phyloP scores from a whole-genome alignment of 192 early-diverging fungal species.

The Umbelopsis sp. region DNA sequence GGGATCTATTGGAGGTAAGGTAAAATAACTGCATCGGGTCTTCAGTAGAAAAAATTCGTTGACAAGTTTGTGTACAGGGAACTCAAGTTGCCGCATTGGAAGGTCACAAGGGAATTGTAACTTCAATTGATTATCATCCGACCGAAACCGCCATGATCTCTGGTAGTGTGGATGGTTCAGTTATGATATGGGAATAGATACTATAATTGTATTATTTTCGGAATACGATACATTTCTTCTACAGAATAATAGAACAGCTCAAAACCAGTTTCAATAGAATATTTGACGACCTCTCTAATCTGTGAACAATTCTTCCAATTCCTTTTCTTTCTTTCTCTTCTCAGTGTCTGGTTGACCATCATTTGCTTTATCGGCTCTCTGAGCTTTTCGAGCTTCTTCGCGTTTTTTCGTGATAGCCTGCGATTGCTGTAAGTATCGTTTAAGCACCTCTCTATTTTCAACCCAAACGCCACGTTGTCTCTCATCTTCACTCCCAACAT shows the following conservation, averaged over 20 bases:
- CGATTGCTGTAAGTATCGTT: not conserved
- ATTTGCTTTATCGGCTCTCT: not conserved
- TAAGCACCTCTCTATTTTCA: not conserved
- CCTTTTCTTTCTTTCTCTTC: conserved; percentile 5
- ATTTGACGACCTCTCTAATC: not conserved
- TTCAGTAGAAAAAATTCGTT: no score
- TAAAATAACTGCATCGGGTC: no score
- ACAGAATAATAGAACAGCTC: no score
- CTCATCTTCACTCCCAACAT: conserved; percentile 11
- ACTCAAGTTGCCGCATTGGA: conserved; percentile 2
- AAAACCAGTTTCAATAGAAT: no score
- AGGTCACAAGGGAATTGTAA: conserved; percentile 65
- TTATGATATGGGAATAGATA: conserved; percentile 61
- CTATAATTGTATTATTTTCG: not conserved
- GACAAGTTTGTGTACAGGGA: not conserved
- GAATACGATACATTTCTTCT: not conserved
- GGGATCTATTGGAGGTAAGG: conserved; percentile 77
- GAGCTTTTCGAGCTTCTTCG: not conserved
- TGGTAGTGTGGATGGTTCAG: conserved; percentile 65
- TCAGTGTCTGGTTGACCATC: not conserved
- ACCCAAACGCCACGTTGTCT: conserved; percentile 22
- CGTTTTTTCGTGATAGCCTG: not conserved
- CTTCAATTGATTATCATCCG: conserved; percentile 73
- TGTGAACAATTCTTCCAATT: conserved; percentile 8
- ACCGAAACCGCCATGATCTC: conserved; percentile 60